Evolutionary conservation across 352 stramenopile genomes (phyloP), one percentile per base, ranked within the genome.

Genomic region (Blastocystis sp.): DNA sequence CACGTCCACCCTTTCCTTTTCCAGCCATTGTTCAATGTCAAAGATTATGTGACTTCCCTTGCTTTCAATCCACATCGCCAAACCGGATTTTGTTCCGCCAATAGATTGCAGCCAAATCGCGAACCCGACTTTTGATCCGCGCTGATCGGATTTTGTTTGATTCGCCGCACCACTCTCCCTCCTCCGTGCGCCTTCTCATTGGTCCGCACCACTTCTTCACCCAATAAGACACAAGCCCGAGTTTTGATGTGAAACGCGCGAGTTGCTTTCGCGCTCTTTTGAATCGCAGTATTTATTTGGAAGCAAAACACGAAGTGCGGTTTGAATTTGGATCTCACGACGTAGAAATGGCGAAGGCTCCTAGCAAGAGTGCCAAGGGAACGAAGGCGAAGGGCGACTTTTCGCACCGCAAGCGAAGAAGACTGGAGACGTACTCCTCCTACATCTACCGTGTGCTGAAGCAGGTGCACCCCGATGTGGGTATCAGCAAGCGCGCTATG

Each of bases 341-440:
- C 54, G 48, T 80, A 74, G 71, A 81, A 24, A 84, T 84, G 74
- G 74, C 74, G 17, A 84, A 84, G 64, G 42, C 74, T 48, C 74
- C 74, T 9, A 84, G 74, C 48, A 93, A 94, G 91, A 90, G 90
- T 77, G 92, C 91, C 66, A 94, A 94, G 91, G 89, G 89, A 64
- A 87, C 90, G 42, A 93, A 93, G 88, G 93, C 94, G 91, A 89
- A 91, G 52, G 90, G 89, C 40, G 89, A 88, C 64, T 89, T 84
- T 42, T 43, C n/a, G 45, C 63, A 90, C 43, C 65, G 70, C 68
- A 92, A 89, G 43, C 90, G 92, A 93, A 93, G 89, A 94, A 93
- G 92, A 81, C 89, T 90, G 28, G 28, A 34, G 28, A 34, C 28
- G 28, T 34, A 34, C 28, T 34, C 28, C 28, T 34, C 28, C 28